Evolutionary conservation across 192 early-diverging fungal species (phyloP).

Genomic region (Coemansia sp.): DNA sequence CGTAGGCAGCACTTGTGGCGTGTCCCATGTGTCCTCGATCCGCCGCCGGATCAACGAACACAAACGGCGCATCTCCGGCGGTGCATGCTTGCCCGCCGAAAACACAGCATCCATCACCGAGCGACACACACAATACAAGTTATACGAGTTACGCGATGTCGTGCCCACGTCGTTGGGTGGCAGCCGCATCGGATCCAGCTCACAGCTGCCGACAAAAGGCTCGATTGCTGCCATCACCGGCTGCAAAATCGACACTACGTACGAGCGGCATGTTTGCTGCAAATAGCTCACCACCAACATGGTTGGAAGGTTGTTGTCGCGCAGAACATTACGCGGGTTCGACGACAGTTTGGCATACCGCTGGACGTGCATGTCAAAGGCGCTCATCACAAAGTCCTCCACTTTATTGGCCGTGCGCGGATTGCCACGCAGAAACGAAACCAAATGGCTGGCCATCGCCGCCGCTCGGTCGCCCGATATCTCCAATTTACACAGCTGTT

Average conservation of each 20-base stretch:
- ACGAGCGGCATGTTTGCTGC: conserved; percentile 48
- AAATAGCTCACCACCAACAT: conserved; percentile 54
- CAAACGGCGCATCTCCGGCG: conserved; percentile 43
- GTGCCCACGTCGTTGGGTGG: conserved; percentile 17
- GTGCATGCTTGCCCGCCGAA: conserved; percentile 44
- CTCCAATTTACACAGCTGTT: conserved; percentile 35
- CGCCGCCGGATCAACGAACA: conserved; percentile 45
- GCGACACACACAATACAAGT: conserved; percentile 52
- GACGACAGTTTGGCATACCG: conserved; percentile 29
- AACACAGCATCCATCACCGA: conserved; percentile 53
- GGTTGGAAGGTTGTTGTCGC: conserved; percentile 51
- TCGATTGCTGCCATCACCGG: conserved; percentile 46
- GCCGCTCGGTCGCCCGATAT: conserved; percentile 50
- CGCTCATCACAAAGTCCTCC: conserved; percentile 42
- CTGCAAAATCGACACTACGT: conserved; percentile 50
- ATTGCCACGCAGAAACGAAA: conserved; percentile 52
- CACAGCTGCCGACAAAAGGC: conserved; percentile 50
- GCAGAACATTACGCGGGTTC: conserved; percentile 37
- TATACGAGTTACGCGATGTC: conserved; percentile 42
- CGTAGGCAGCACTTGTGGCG: conserved; percentile 13
- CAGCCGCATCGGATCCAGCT: conserved; percentile 51
- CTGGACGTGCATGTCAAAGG: conserved; percentile 39
- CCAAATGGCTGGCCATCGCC: conserved; percentile 49
- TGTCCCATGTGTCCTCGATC: conserved; percentile 45
- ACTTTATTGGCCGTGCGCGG: conserved; percentile 41